Evolutionary conservation across 1,284 basidiomycete species (phyloP), one percentile per base, ranked within the genome.

Genomic region (Bothia castanella): DNA sequence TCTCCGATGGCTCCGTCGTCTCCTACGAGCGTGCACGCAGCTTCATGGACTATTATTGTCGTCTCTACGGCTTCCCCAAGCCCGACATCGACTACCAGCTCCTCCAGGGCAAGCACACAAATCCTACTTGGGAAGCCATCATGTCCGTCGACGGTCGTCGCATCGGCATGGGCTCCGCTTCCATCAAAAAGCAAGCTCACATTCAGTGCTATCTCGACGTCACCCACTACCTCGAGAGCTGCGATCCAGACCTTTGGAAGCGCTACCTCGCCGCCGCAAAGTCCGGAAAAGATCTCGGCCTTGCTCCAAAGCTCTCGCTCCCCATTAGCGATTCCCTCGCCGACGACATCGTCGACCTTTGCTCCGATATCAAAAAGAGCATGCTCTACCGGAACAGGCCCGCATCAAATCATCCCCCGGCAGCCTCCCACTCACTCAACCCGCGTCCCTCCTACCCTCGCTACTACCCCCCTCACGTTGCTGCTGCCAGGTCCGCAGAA

Each of bases 41-140:
- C 57, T 98, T 97, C 71, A 94, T 97, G 85, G 93, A 95, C 59
- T 98, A 89, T 64, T 97, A 97, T 66, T 97, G 93, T 68, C 80
- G 84, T 38, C 78, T 83, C 35, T 97, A 87, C 68, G 74, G 76
- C 31, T 95, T 95, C 60, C 77, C 78, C n/a, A 83, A 82, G 58
- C 92, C 94, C 2, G 89, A 93, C 45, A 72, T 97, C 52, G 73
- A 78, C 16, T 87, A 81, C 57, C 68, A 74, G 7, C 48, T 39
- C 57, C 67, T 56, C 43, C 67, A 44, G 56, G 53, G 51, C 52
- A 61, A 58, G 56, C 56, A 61, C 42, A 58, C 54, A n/a, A 62
- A 58, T 49, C 55, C 56, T 10, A 45, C 58, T 11, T 97, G 94
- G 90, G 83, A 92, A 58, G 92, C 91, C 1, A 74, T 85, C 49